A percentile compares a stretch with the other conserved stretches of the same genome.
phyloP scores from a whole-genome alignment of 1,139 yeast genomes.

The Debaryomyces subglobosus region DNA sequence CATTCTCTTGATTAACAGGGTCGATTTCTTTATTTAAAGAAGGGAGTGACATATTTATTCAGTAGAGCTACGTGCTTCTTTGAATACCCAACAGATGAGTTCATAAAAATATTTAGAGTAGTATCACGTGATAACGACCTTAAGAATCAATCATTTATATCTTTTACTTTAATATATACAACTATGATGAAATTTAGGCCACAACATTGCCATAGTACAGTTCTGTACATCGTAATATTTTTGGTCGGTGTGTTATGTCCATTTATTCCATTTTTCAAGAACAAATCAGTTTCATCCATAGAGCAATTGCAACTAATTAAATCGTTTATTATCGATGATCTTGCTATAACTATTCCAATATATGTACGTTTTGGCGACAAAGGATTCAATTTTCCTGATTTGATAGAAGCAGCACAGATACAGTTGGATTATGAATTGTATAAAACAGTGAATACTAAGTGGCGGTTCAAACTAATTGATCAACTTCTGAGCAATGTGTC shows the following conservation, averaged over 20 bases:
- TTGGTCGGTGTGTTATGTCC: not conserved
- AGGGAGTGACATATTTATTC: constrained; percentile 32
- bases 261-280: not conserved
- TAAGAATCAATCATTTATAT: not conserved
- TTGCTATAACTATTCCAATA: constrained; percentile 28
- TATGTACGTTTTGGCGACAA: constrained; percentile 36
- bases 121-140: not conserved
- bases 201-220: not conserved
- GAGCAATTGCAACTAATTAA: constrained; percentile 12
- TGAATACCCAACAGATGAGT: not conserved
- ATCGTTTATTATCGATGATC: constrained; percentile 13
- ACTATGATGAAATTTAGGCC: not conserved
- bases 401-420: constrained; percentile 42
- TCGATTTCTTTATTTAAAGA: constrained; percentile 34
- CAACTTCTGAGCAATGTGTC: constrained; percentile 7
- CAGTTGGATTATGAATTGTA: constrained; percentile 37
- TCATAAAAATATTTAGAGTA: not conserved
- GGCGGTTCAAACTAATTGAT: constrained; percentile 24
- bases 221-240: not conserved
- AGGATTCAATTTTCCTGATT: constrained; percentile 51
- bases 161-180: not conserved
- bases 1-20: constrained; percentile 67
- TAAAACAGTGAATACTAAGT: constrained; percentile 13
- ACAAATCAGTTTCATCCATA: not conserved
- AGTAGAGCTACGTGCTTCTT: not conserved